Percentiles rank a stretch among this genome's conserved stretches.
Conservation (phyloP, 2,329 filamentous ascomycete genomes). For the Talaromyces sp. region DNA sequence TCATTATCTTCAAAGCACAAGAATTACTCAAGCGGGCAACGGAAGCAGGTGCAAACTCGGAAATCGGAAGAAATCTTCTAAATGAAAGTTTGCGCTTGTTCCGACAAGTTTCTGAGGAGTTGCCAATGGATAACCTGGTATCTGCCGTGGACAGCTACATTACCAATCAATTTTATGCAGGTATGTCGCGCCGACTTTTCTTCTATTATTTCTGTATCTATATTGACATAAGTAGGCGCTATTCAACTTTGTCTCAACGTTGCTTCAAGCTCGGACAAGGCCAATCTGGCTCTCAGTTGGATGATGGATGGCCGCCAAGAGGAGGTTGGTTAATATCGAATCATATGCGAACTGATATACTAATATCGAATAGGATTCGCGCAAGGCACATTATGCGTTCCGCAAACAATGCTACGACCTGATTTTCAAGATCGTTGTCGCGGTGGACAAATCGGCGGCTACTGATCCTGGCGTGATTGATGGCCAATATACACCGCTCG, state of each 20-base stretch:
- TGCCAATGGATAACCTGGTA: conserved; percentile 76
- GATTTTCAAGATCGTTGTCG: conserved; percentile 75
- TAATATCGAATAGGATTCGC: conserved; percentile 55
- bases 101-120: conserved; percentile 77
- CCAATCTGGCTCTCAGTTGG: conserved; percentile 81
- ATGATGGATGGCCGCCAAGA: conserved; percentile 76
- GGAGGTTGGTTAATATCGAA: conserved; percentile 37
- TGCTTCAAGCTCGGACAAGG: conserved; percentile 79
- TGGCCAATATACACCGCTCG: conserved; percentile 70
- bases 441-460: conserved; percentile 69
- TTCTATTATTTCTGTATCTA: background rate
- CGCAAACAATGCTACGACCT: conserved; percentile 80
- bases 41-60: conserved; percentile 71
- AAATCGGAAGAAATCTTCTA: conserved; percentile 71
- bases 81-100: conserved; percentile 89
- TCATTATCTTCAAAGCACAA: conserved; percentile 97
- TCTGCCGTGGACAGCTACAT: conserved; percentile 77
- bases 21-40: conserved; percentile 87
- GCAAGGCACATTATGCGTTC: conserved; percentile 64
- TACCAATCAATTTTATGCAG: conserved; percentile 81
- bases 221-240: conserved; percentile 53
- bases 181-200: conserved; percentile 25
- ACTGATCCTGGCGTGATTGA: conserved; percentile 71
- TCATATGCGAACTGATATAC: background rate
- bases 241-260: conserved; percentile 83